Evolutionary conservation across 768 basidiomycete genomes (phyloP), one percentile per base, ranked within the genome.

Genomic region (Naganishia friedmannii): DNA sequence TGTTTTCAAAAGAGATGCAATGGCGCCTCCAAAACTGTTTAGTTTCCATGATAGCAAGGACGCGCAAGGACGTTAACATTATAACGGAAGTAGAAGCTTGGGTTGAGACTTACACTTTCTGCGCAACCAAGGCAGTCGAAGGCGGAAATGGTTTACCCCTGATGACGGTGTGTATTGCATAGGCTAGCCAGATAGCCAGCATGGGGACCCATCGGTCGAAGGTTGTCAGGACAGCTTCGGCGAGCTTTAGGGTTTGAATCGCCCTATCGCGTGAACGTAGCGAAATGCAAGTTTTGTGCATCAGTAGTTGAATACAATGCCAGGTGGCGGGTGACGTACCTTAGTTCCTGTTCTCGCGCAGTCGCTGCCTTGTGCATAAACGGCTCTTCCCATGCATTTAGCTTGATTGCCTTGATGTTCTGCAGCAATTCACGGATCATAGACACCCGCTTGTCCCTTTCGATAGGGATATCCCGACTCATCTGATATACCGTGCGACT

Each of bases 341-440:
- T 46, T 6, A 63, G 42, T 34, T 63, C 60, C 29, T 46, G 39
- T 19, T 46, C 60, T 42, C 60, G 37, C n/a, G 60, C 60, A 29
- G 23, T 29, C 1, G 60, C 32, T 37, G 60, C 60, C n/a, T 45
- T 63, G 9, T 28, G 9, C 39, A 63, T 13, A 6, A 63, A 63
- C 15, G 37, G 39, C 13, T 26, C 60, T 45, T 63, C 60, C 60
- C 60, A 63, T 2, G 60, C 60, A 63, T 63, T 63, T 6, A 63
- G 42, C 28, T 63, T 63, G 23, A 63, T 63, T 0, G 42, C 60
- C 17, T 39, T 45, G 31, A 63, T 23, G 32, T 26, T 45, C 3
- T 45, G 42, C 21, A 63, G 60, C 37, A 63, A 23, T 28, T 63
- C 60, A 13, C 39, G 37, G 21, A 63, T 29, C 23, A 63, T 42